These are phyloP conservation scores for Amanita muscaria DNA, from an alignment of 768 basidiomycete genomes.

Conservation along the genomic window DNA sequence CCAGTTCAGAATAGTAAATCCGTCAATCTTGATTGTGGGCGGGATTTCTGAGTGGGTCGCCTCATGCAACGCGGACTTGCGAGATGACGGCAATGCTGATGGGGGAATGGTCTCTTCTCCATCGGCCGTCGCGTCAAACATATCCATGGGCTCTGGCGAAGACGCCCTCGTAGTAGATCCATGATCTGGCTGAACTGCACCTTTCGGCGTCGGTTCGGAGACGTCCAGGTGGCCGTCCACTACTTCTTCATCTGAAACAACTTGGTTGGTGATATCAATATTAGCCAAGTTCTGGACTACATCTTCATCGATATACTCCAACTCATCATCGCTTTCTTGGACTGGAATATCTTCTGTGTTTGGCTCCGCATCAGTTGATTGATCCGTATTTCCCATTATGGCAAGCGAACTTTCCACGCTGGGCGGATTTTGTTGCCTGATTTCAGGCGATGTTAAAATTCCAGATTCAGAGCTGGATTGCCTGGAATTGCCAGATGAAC, in stretches of 20 bases:
- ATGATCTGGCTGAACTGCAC: background rate
- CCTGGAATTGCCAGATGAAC: no score
- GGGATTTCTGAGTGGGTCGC: no score
- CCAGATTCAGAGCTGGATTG: no score
- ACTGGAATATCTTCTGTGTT: background rate
- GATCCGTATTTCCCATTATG: constrained; percentile 1
- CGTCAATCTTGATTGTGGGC: constrained; percentile 15
- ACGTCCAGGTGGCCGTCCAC: background rate
- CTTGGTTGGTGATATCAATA: constrained; percentile 1
- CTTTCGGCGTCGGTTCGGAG: background rate
- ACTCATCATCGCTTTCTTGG: constrained; percentile 1
- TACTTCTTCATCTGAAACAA: no score
- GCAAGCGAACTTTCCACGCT: background rate
- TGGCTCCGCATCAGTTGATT: background rate
- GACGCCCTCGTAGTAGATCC: background rate
- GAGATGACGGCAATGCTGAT: background rate
- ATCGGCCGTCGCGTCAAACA: no score
- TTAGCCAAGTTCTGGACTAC: constrained; percentile 1
- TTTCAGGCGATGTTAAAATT: no score
- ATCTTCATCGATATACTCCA: constrained; percentile 7
- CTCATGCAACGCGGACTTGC: background rate
- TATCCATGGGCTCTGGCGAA: background rate
- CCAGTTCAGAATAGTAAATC: constrained; percentile 31
- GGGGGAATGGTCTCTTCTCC: background rate
- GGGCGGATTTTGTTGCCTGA: background rate